Percentiles rank a stretch among this genome's conserved stretches.
Evolutionary conservation across 2,329 filamentous ascomycete species (phyloP).

Genomic region (Didymella exigua): DNA sequence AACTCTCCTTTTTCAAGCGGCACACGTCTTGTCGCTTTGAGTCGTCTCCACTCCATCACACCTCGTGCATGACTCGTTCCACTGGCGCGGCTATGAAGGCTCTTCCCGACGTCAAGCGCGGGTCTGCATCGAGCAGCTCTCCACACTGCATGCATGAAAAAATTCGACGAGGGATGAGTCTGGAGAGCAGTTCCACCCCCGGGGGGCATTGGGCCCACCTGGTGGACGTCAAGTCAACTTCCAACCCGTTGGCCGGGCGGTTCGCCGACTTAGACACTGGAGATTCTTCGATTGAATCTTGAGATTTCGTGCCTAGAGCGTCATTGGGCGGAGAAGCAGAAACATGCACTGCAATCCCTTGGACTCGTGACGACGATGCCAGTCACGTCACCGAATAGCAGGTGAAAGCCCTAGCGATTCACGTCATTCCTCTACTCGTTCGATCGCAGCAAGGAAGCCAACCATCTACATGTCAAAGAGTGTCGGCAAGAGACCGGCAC

Average conservation of each 20-base stretch:
- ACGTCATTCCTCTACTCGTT: slow-evolving; percentile 10
- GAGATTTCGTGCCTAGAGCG: too few species aligned
- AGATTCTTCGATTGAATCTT: too few species aligned
- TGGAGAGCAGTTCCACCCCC: slow-evolving; percentile 16
- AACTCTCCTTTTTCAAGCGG: not conserved
- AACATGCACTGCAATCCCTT: not conserved
- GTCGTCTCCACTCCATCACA: not conserved
- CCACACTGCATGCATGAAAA: slow-evolving; percentile 13
- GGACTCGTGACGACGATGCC: not conserved
- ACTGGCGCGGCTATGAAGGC: slow-evolving; percentile 1
- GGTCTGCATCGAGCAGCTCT: slow-evolving; percentile 8
- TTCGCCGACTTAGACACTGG: not conserved
- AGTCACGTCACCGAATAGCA: not conserved
- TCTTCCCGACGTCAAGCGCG: slow-evolving; percentile 13
- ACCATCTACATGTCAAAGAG: slow-evolving; percentile 17
- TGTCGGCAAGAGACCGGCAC: not conserved
- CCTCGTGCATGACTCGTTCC: slow-evolving; percentile 1
- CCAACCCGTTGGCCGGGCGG: not conserved
- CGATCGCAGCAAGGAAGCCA: slow-evolving; percentile 2
- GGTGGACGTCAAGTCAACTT: slow-evolving; percentile 1
- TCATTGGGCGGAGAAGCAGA: too few species aligned
- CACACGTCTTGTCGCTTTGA: not conserved
- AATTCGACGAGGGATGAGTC: slow-evolving; percentile 11
- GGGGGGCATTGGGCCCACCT: slow-evolving; percentile 13
- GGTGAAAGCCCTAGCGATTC: not conserved